Percentiles rank a stretch among this genome's conserved stretches.
Conservation (phyloP, 169 alveolate genomes). For the Cryptosporidium andersoni region DNA sequence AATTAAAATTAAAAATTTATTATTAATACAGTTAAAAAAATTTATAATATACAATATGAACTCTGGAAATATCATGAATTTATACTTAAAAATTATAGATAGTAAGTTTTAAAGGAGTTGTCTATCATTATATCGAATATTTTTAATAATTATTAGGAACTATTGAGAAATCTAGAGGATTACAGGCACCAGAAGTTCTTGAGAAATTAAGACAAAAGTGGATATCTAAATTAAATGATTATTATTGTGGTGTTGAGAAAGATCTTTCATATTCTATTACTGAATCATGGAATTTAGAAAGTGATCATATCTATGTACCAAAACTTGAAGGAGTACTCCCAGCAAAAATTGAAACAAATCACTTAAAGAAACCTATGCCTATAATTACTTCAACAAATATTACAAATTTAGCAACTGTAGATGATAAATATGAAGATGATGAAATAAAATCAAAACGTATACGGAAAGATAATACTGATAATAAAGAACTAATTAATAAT, state of each 20-base stretch:
- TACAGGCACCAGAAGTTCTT: conserved; percentile 57
- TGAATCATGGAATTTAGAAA: conserved; percentile 26
- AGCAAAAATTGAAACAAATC: not conserved
- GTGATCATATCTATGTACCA: conserved; percentile 22
- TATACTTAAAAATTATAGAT: conserved; percentile 48
- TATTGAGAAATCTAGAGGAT: conserved; percentile 51
- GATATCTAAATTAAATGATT: conserved; percentile 57
- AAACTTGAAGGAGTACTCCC: conserved; percentile 46
- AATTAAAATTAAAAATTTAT: no score
- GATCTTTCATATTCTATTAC: not conserved
- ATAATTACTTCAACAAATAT: conserved; percentile 28
- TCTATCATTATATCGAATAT: not conserved
- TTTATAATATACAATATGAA: not conserved
- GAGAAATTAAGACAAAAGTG: conserved; percentile 43
- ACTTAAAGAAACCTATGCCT: conserved; percentile 9
- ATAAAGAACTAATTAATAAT: no score
- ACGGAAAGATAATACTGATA: no score
- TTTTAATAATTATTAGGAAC: conserved; percentile 24
- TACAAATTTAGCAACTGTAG: not conserved
- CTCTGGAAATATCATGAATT: conserved; percentile 16
- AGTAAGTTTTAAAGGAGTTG: conserved; percentile 7
- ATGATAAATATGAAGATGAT: not conserved
- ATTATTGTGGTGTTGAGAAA: conserved; percentile 26
- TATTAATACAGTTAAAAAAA: no score
- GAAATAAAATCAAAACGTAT: not conserved